Evolutionary conservation across 345 rosid genomes (phyloP).

Genomic region (Toxicodendron radicans): DNA sequence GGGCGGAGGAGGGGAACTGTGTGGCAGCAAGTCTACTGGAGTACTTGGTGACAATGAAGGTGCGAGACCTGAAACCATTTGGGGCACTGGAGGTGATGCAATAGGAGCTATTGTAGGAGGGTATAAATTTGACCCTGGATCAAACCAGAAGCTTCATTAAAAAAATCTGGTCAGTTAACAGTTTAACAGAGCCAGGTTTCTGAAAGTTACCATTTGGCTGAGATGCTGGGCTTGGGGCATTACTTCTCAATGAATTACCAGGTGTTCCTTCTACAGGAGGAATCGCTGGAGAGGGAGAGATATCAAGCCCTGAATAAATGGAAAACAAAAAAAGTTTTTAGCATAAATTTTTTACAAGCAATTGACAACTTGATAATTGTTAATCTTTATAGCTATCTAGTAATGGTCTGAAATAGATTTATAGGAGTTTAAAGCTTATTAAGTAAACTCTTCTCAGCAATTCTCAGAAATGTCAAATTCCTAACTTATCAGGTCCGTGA

Average conservation of each 20-base stretch:
- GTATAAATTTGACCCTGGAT: slow-evolving; percentile 34
- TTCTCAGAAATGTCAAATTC: not conserved
- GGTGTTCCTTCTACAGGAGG: slow-evolving; percentile 34
- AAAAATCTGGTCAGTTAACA: slow-evolving; percentile 8
- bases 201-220: slow-evolving; percentile 30
- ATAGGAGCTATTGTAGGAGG: slow-evolving; percentile 43
- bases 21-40: slow-evolving; percentile 36
- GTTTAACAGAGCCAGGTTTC: not conserved
- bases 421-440: not conserved
- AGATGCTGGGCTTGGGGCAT: slow-evolving; percentile 30
- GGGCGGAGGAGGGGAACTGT: slow-evolving; percentile 42
- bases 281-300: slow-evolving; percentile 33
- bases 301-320: slow-evolving; percentile 23
- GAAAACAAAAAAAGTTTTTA: slow-evolving; percentile 5
- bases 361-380: not conserved
- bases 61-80: slow-evolving; percentile 31
- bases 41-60: slow-evolving; percentile 40
- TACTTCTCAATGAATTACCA: slow-evolving; percentile 22
- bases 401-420: not conserved
- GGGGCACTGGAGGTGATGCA: slow-evolving; percentile 41
- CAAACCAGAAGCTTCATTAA: slow-evolving; percentile 19
- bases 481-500: not conserved
- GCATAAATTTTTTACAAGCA: slow-evolving; percentile 5
- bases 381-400: not conserved
- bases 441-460: slow-evolving; percentile 3